Base-by-base conservation (phyloP, 768 basidiomycete species). In the Lentinula edodes region DNA sequence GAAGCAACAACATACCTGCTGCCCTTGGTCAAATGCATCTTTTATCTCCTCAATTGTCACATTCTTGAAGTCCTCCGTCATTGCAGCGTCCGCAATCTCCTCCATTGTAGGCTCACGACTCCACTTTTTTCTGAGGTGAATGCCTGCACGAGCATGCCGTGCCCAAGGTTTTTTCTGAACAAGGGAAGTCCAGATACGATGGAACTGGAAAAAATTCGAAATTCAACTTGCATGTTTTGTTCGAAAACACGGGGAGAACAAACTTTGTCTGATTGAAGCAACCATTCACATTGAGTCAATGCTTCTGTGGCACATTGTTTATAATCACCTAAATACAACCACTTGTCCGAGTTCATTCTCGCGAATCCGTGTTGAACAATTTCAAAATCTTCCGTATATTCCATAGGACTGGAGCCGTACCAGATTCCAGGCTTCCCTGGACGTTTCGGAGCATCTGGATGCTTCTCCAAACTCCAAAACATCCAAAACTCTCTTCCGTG, bases 281-380 rank as follows among this genome's bases (percentile, higher is more conserved):
- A 42, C 73, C 73, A 76, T 63, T 75, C 74, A 50, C 63, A 58
- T 6, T 63, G 53, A 0, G 68, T 71, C 45, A 77, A 59, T 1
- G 67, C 53, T 1, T 57, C 51, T 1, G 65, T 61, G 0, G 54
- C 0, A 0, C 23, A 60, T 0, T 60, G 9, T 32, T 66, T 62
- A 45, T 77, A 77, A 55, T 70, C 65, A 0, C 75, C 74, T 59
- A 70, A 58, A 55, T 74, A 76, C 18, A 70, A 69, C 72, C 73
- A 76, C 2, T 48, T 41, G 0, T 52, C 43, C 0, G 12, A 5
- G 13, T 3, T 34, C 43, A 51, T 51, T 3, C 28, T 16, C 20
- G 50, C 50, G 28, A 51, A 38, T 28, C 48, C 32, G 32, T 50
- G 43, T 9, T 20, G 23, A 34, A 45, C 23, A 8, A 35, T 36